Evolutionary conservation across 1,284 basidiomycete genomes (phyloP).

Genomic region (Filobasidium uniguttulatum): DNA sequence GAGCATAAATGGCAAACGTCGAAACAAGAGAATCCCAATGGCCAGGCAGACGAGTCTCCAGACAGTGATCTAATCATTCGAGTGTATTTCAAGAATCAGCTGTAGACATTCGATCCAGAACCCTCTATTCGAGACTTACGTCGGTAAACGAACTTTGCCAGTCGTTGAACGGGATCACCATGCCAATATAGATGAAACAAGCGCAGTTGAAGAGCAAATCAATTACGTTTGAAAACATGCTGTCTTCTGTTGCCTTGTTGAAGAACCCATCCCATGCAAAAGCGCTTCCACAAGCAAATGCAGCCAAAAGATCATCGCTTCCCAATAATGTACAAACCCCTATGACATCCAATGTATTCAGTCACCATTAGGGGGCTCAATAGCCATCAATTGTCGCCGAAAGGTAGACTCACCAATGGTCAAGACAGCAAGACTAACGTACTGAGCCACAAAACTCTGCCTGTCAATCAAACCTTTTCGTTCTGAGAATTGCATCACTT

Average conservation of each 20-base stretch:
- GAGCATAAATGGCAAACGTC: slow-evolving; percentile 70
- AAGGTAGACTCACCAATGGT: slow-evolving; percentile 53
- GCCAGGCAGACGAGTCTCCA: slow-evolving; percentile 74
- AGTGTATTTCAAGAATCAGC: not conserved
- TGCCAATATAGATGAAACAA: slow-evolving; percentile 82
- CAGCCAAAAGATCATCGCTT: slow-evolving; percentile 84
- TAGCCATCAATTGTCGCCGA: slow-evolving; percentile 40
- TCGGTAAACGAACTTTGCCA: slow-evolving; percentile 57
- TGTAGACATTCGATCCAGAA: not conserved
- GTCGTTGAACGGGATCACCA: slow-evolving; percentile 78
- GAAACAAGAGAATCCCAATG: slow-evolving; percentile 59
- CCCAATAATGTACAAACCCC: slow-evolving; percentile 73
- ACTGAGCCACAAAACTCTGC: slow-evolving; percentile 83
- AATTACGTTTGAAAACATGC: slow-evolving; percentile 91
- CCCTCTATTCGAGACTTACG: slow-evolving; percentile 14
- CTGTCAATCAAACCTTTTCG: slow-evolving; percentile 80
- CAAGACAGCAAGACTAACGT: slow-evolving; percentile 68
- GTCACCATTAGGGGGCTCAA: not conserved
- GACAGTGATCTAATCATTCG: slow-evolving; percentile 43
- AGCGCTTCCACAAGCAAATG: slow-evolving; percentile 87
- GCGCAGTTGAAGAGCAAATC: slow-evolving; percentile 74
- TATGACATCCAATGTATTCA: slow-evolving; percentile 22
- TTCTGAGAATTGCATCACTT: slow-evolving; percentile 93
- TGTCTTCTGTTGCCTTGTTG: slow-evolving; percentile 87
- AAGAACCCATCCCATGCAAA: slow-evolving; percentile 99